These are phyloP conservation scores for Paxillus involutus DNA, from an alignment of 768 basidiomycete species.

Conservation along the genomic window DNA sequence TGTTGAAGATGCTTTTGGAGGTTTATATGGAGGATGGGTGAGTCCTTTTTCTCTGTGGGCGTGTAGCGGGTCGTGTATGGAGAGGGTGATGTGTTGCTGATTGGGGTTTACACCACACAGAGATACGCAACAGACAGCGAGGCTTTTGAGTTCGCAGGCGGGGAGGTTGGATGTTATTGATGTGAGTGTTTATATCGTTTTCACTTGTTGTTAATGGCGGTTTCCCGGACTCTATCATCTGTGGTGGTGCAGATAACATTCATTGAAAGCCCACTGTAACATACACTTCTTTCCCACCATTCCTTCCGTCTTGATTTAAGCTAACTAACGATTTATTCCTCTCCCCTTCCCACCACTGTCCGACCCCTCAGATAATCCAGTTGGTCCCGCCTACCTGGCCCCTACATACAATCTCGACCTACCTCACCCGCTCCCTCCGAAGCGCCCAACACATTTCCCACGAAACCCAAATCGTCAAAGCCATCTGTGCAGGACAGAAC, in stretches of 20 bases:
- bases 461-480: slow-evolving; percentile 77
- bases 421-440: slow-evolving; percentile 77
- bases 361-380: slow-evolving; percentile 51
- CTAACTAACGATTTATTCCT: neutral
- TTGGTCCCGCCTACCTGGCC: slow-evolving; percentile 78
- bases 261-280: too few species aligned
- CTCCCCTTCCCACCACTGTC: neutral
- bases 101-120: slow-evolving; percentile 32
- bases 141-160: slow-evolving; percentile 77
- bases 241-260: too few species aligned
- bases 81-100: neutral
- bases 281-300: neutral
- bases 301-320: neutral
- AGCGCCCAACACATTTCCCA: slow-evolving; percentile 68
- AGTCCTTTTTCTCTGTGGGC: slow-evolving; percentile 25
- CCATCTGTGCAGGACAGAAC: slow-evolving; percentile 77
- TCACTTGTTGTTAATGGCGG: neutral
- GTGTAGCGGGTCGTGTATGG: neutral
- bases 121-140: slow-evolving; percentile 57
- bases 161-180: slow-evolving; percentile 75
- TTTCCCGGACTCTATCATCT: neutral
- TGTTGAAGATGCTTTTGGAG: slow-evolving; percentile 72
- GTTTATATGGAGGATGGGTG: slow-evolving; percentile 83
- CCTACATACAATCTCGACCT: slow-evolving; percentile 66
- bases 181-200: slow-evolving; percentile 43